Percentiles rank a stretch among this genome's conserved stretches.
phyloP scores from a whole-genome alignment of 306 rosid genomes.

The Vigna radiata region DNA sequence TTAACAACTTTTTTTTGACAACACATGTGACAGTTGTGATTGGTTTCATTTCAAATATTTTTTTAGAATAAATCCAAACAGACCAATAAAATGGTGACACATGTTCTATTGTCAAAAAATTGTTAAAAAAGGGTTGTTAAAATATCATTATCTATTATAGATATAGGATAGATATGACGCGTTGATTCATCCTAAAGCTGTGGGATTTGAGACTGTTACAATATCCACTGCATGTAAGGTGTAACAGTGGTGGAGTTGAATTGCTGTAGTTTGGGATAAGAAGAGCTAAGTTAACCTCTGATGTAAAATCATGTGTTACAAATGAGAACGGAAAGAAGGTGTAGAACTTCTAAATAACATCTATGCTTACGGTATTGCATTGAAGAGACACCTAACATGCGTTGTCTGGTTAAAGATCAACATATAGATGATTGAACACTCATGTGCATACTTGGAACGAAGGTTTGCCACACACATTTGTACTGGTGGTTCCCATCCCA shows the following conservation, averaged over 20 bases:
- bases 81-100: too few relatives aligned
- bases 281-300: neutral
- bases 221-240: neutral
- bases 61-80: too few relatives aligned
- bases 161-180: too few relatives aligned
- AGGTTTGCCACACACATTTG: slow-evolving; percentile 24
- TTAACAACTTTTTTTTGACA: too few relatives aligned
- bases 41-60: too few relatives aligned
- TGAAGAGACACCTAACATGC: slow-evolving; percentile 47
- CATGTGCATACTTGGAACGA: slow-evolving; percentile 35
- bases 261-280: neutral
- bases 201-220: neutral
- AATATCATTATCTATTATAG: too few relatives aligned
- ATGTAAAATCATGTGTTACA: neutral
- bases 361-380: neutral
- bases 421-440: slow-evolving; percentile 51
- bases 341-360: neutral
- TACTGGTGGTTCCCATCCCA: neutral
- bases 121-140: too few relatives aligned
- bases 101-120: too few relatives aligned
- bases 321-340: neutral
- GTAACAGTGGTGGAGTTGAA: neutral
- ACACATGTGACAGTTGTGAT: too few relatives aligned
- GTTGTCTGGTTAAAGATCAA: slow-evolving; percentile 48
- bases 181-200: neutral